These are phyloP conservation scores for Brassica nigra DNA, from an alignment of 345 rosid species.

Conservation along the genomic window DNA sequence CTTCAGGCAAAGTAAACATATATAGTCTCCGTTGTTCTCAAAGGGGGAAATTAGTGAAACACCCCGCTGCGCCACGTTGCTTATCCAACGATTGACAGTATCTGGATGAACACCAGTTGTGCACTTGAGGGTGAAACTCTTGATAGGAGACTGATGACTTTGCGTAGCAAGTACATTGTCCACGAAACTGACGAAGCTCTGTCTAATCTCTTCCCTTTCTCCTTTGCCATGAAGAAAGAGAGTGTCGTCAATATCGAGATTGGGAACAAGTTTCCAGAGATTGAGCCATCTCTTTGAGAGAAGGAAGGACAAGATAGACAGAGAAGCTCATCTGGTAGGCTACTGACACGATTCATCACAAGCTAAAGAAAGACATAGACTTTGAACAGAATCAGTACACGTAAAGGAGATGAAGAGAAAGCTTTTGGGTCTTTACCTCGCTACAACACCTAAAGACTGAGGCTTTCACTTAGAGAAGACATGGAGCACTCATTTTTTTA, in stretches of 20 bases:
- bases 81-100: neutral
- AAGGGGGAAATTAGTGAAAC: no score
- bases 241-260: neutral
- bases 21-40: no score
- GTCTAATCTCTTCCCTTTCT: neutral
- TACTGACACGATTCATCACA: neutral
- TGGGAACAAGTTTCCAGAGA: neutral
- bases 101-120: neutral
- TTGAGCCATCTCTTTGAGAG: neutral
- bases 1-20: no score
- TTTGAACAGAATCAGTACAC: no score
- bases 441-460: no score
- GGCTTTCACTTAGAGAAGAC: no score
- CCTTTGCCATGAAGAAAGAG: neutral
- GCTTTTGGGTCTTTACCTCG: no score
- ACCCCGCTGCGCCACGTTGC: no score
- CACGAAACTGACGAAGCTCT: conserved; percentile 3
- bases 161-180: neutral
- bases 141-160: neutral
- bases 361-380: no score
- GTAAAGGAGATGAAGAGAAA: no score
- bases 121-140: neutral
- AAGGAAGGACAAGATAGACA: neutral
- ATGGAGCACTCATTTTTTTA: no score
- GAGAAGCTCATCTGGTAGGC: neutral